A percentile compares a stretch with the other conserved stretches of the same genome.
These are phyloP conservation scores for Smallanthus sonchifolius DNA, from an alignment of 129 eudicot genomes.

Conservation along the genomic window DNA sequence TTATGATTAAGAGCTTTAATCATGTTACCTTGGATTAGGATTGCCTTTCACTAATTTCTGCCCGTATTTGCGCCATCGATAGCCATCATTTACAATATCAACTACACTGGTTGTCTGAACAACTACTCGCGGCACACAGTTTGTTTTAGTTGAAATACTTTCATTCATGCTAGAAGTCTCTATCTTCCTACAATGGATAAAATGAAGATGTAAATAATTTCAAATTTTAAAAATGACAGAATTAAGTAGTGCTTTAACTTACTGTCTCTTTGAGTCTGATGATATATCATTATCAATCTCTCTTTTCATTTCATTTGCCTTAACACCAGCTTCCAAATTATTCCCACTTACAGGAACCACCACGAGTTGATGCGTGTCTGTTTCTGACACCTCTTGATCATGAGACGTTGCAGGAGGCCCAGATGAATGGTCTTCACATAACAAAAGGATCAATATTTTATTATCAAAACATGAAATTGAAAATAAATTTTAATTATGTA, in stretches of 20 bases:
- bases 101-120: slow-evolving; percentile 77
- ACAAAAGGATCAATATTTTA: background rate
- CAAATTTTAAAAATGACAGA: background rate
- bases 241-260: slow-evolving; percentile 27
- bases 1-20: background rate
- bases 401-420: slow-evolving; percentile 33
- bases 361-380: slow-evolving; percentile 28
- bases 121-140: slow-evolving; percentile 55
- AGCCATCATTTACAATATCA: slow-evolving; percentile 88
- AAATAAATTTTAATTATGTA: slow-evolving; percentile 18
- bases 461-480: slow-evolving; percentile 3
- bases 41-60: slow-evolving; percentile 93
- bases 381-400: slow-evolving; percentile 39
- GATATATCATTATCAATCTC: slow-evolving; percentile 33
- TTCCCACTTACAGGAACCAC: slow-evolving; percentile 21
- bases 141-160: slow-evolving; percentile 38
- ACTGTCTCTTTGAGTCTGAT: slow-evolving; percentile 66
- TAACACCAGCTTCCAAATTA: slow-evolving; percentile 27
- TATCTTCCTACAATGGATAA: slow-evolving; percentile 53
- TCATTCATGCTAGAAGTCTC: slow-evolving; percentile 35
- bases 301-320: slow-evolving; percentile 34
- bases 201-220: background rate
- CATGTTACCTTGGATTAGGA: slow-evolving; percentile 69
- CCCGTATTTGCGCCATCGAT: slow-evolving; percentile 95
- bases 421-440: slow-evolving; percentile 41